Percentiles rank a stretch among this genome's conserved stretches.
phyloP scores from a whole-genome alignment of 106 monocot species.

The Dactylorhiza incarnata region DNA sequence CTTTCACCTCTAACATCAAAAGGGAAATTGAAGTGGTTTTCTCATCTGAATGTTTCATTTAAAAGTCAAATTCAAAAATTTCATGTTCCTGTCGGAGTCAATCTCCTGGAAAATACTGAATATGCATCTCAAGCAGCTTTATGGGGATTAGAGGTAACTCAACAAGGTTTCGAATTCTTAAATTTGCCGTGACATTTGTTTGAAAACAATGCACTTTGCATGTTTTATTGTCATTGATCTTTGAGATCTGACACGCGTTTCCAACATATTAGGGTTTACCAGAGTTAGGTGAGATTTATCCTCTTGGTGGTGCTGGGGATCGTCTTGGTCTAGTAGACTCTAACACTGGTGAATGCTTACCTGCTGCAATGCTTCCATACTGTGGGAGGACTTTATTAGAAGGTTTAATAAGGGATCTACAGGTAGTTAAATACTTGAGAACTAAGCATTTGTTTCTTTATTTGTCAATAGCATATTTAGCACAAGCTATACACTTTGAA shows the following conservation, averaged over 20 bases:
- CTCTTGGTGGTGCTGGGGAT: conserved; percentile 96
- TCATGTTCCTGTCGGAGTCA: conserved; percentile 65
- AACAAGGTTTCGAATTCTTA: background rate
- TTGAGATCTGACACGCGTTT: conserved; percentile 6
- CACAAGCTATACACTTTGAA: background rate
- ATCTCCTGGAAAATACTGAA: conserved; percentile 58
- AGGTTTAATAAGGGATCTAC: conserved; percentile 87
- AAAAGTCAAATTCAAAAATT: conserved; percentile 32
- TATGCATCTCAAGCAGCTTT: conserved; percentile 87
- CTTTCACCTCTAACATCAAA: conserved; percentile 32
- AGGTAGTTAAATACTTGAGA: conserved; percentile 38
- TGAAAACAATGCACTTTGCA: background rate
- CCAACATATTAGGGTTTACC: conserved; percentile 69
- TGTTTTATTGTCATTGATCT: background rate
- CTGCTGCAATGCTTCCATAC: conserved; percentile 91
- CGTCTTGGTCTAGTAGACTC: conserved; percentile 82
- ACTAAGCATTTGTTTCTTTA: background rate
- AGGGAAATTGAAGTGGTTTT: conserved; percentile 14
- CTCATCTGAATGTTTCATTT: conserved; percentile 16
- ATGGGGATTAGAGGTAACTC: conserved; percentile 89
- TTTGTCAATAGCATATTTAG: background rate
- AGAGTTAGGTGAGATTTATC: conserved; percentile 94
- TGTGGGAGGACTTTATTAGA: conserved; percentile 84
- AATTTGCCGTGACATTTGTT: background rate
- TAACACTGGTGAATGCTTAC: conserved; percentile 74